Evolutionary conservation across 345 rosid species (phyloP), one percentile per base, ranked within the genome.

Genomic region (Boechera retrofracta): DNA sequence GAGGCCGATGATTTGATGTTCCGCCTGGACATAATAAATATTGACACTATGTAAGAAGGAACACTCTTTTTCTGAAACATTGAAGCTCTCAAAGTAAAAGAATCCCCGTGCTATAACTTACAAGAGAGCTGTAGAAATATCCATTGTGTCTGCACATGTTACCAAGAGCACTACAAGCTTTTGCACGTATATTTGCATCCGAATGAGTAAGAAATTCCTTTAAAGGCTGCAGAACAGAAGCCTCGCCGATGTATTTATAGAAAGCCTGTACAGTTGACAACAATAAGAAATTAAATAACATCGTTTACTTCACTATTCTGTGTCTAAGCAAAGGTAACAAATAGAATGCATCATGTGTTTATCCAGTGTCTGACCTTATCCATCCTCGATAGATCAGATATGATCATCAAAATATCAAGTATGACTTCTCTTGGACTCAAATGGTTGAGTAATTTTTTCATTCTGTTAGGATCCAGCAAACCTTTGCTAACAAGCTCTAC

Each of bases 101-200:
- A 11, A n/a, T 35, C 57, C 52, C 6, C 32, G 21, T 66, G 31
- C 53, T 31, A 80, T 36, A 67, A 61, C 93, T 84, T 89, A 92
- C 97, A 59, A 94, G 89, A 35, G 85, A 73, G 48, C 77, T 69
- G 76, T 95, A 92, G 77, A 95, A 95, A 81, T 92, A 90, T 62
- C 90, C 83, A 70, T 93, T 91, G 76, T 94, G 95, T 41, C 99
- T 85, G 75, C 99, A 94, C 98, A 92, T 91, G 80, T 94, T 94
- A 48, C 99, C 98, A 4, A 95, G 81, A 77, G 96, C 97, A 84
- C 97, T 90, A 85, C 98, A 95, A 59, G 98, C 83, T 86, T 95
- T 95, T 58, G 98, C 92, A 11, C 99, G 98, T 59, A 92, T 55
- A 77, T 94, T 92, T 42, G 92, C 88, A 82, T 94, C 97, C 48